Conservation (phyloP, 305 asterid species). For the Solanum hybrid region DNA sequence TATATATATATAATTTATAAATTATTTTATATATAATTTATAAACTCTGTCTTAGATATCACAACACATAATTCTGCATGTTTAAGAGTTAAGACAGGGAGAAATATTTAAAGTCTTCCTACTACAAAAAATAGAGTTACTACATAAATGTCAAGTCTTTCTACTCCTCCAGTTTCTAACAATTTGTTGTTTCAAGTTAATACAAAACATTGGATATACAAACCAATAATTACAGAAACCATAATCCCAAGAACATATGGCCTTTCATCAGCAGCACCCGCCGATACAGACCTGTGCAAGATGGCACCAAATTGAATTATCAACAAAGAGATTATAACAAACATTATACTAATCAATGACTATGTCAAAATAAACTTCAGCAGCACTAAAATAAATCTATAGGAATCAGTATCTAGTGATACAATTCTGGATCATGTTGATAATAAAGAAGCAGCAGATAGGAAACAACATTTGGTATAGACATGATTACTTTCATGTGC, state of each 20-base stretch:
- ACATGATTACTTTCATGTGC: not conserved
- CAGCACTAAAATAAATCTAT: not conserved
- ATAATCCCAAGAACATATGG: conserved; percentile 21
- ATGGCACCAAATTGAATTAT: not conserved
- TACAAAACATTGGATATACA: conserved; percentile 38
- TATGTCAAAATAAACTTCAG: not conserved
- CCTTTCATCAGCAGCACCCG: conserved; percentile 26
- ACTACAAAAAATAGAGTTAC: not conserved
- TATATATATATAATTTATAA: too few relatives aligned
- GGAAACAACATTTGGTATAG: not conserved
- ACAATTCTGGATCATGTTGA: not conserved
- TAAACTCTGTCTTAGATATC: too few relatives aligned
- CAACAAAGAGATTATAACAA: not conserved
- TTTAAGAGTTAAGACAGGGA: not conserved
- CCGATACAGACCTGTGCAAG: conserved; percentile 39
- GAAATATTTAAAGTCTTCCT: not conserved
- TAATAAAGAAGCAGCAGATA: not conserved
- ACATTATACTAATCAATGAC: not conserved
- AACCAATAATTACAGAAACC: conserved; percentile 28
- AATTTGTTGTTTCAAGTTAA: conserved; percentile 19
- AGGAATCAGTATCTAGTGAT: not conserved
- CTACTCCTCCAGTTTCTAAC: not conserved
- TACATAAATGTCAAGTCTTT: not conserved
- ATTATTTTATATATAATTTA: not conserved
- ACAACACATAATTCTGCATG: not conserved